Percentiles rank a stretch among this genome's conserved stretches.
These are phyloP conservation scores for Flaveria robusta DNA, from an alignment of 129 eudicot species.

Conservation along the genomic window DNA sequence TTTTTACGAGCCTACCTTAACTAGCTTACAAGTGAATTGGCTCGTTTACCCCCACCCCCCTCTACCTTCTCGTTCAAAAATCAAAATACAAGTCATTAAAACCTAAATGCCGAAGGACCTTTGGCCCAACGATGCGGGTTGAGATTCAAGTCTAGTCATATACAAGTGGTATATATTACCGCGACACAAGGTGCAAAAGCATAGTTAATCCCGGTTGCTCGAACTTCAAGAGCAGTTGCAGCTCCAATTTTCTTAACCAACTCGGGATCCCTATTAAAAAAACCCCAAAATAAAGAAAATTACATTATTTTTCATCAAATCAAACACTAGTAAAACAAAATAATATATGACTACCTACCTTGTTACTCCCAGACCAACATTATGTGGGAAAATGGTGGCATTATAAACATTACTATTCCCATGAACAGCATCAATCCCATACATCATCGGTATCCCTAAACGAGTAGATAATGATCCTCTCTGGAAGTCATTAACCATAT, in stretches of 20 bases:
- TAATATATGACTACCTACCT: background rate
- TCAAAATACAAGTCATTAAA: too few species aligned
- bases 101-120: too few species aligned
- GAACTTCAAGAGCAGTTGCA: conserved; percentile 79
- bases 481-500: conserved; percentile 56
- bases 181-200: conserved; percentile 87
- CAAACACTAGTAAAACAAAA: background rate
- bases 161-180: too few species aligned
- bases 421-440: conserved; percentile 69
- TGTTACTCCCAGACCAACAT: conserved; percentile 56
- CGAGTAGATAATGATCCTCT: conserved; percentile 54
- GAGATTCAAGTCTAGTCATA: too few species aligned
- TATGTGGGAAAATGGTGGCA: conserved; percentile 69
- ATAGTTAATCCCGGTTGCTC: conserved; percentile 80
- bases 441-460: conserved; percentile 63
- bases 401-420: conserved; percentile 52
- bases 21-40: too few species aligned
- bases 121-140: too few species aligned
- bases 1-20: too few species aligned
- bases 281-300: background rate
- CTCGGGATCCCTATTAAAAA: conserved; percentile 58
- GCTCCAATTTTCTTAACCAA: conserved; percentile 75
- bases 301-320: background rate
- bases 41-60: too few species aligned
- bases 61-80: too few species aligned